Evolutionary conservation across 495 filamentous ascomycete genomes (phyloP), one percentile per base, ranked within the genome.

Genomic region (Neurospora intermedia): DNA sequence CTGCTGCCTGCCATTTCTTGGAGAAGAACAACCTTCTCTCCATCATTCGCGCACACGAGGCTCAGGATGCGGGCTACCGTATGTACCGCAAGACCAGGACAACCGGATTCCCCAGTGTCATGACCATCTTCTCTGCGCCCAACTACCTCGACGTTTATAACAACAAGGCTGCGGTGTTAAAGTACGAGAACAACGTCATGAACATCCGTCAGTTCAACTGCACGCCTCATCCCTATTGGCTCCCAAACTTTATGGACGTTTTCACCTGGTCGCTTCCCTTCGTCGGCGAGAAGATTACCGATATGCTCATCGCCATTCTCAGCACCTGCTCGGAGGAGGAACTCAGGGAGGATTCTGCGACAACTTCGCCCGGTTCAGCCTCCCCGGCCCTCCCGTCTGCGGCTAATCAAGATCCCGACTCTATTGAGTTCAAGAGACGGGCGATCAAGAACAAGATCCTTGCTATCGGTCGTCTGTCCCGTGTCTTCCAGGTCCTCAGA

Each of bases 151-250:
- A 99, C 80, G 94, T 99, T n/a, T 99, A 99, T 85, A 99, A 99
- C 89, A 99, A 99, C 88, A 99, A 99, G 83, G 96, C 96, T 1
- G 96, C 96, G 0, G 96, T 99, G 27, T 85, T 99, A 73, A 99
- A 99, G 82, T 99, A 99, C 81, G 96, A 99, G 82, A 99, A 99
- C 83, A 99, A 99, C 80, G 96, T 99, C 72, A 99, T 99, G 96
- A 99, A 99, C 86, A 99, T 99, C 79, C 89, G 96, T 40, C 96
- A 99, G 81, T 99, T 99, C 84, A 99, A 99, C 83, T 99, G 96
- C 89, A 98, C 96, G 42, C 96, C 96, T 8, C 96, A 99, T 82
- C 96, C 96, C 18, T 99, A 98, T 83, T 99, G 96, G 96, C 89
- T 99, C 43, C 96, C 96, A 66, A 99, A 99, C 84, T 99, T 99